These are phyloP conservation scores for Coemansia reversa DNA, from an alignment of 192 early-diverging fungal species.

Conservation along the genomic window DNA sequence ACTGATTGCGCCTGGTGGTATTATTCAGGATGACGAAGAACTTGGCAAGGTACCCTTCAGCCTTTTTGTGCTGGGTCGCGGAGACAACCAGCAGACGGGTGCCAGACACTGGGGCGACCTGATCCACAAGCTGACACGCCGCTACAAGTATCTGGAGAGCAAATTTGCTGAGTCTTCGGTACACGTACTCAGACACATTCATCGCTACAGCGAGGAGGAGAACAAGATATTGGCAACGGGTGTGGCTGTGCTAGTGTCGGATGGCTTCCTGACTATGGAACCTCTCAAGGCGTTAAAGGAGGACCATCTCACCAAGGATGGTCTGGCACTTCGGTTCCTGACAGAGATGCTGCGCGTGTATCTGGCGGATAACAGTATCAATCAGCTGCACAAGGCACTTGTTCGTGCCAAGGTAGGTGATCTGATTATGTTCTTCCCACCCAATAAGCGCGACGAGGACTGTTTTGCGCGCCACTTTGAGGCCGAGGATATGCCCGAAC, in stretches of 20 bases:
- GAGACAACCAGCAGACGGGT: slow-evolving; percentile 54
- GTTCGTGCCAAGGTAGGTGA: slow-evolving; percentile 65
- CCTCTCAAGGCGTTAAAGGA: slow-evolving; percentile 79
- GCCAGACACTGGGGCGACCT: slow-evolving; percentile 80
- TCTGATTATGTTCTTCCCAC: slow-evolving; percentile 89
- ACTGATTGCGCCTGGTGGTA: slow-evolving; percentile 63
- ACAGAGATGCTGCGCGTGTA: slow-evolving; percentile 81
- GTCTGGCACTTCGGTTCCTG: slow-evolving; percentile 76
- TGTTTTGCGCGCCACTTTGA: slow-evolving; percentile 90
- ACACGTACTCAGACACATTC: slow-evolving; percentile 86
- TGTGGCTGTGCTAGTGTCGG: slow-evolving; percentile 70
- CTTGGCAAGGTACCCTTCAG: slow-evolving; percentile 78
- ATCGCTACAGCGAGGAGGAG: slow-evolving; percentile 81
- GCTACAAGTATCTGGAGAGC: slow-evolving; percentile 92
- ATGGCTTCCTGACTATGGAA: slow-evolving; percentile 65
- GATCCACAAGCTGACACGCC: slow-evolving; percentile 85
- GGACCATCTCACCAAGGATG: slow-evolving; percentile 95
- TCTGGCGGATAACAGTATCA: slow-evolving; percentile 71
- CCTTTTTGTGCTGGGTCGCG: slow-evolving; percentile 40
- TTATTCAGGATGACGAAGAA: slow-evolving; percentile 67
- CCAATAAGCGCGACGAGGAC: slow-evolving; percentile 84
- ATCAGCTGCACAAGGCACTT: slow-evolving; percentile 72
- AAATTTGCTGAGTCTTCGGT: slow-evolving; percentile 80
- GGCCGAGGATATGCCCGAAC: slow-evolving; percentile 84
- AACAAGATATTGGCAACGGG: slow-evolving; percentile 77